Base-by-base conservation (phyloP, 305 asterid genomes). In the Vinca major region DNA sequence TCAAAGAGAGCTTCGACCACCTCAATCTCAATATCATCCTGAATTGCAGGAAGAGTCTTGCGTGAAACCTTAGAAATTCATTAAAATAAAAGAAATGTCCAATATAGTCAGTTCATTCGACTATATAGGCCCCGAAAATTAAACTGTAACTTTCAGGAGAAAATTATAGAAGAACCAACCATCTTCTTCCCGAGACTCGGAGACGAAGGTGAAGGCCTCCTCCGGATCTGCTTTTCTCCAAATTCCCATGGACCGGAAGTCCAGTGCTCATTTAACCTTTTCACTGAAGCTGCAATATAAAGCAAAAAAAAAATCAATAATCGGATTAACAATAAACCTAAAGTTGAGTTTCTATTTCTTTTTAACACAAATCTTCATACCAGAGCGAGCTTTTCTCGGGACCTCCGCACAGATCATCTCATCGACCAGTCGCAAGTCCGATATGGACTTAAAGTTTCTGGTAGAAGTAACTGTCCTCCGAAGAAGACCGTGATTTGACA, bases 1-100 rank as follows among this genome's bases (percentile, higher is more conserved):
- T 87, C 89, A 76, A 87, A 87, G 72, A 87, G 81, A 70, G 89
- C 94, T 79, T 87, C 94, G 17, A 83, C 89, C 49, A 85, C 90
- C 85, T 87, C 94, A 61, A 85, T 74, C 85, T 86, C 93, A 36
- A 84, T 81, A 50, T 85, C 89, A 48, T 82, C 85, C 75, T 81
- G 82, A 68, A 74, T 43, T 51, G 51, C 65, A 12, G 79, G 73
- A 69, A 83, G 68, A 49, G 75, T n/a, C n/a, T n/a, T n/a, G n/a
- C n/a, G n/a, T n/a, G 44, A 80, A 63, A 61, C 74, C 55, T 62
- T 39, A 8, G 49, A 41, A 61, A 16, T 5, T 61, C 44, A 40
- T 3, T 39, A 62, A 37, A 49, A 55, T 44, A 7, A 8, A 67
- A 45, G 62, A 44, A 39, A 62, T 17, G 43, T 51, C 19, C 66